Conservation (phyloP, 2,329 filamentous ascomycete species). For the Hypoxylon rubiginosum region DNA sequence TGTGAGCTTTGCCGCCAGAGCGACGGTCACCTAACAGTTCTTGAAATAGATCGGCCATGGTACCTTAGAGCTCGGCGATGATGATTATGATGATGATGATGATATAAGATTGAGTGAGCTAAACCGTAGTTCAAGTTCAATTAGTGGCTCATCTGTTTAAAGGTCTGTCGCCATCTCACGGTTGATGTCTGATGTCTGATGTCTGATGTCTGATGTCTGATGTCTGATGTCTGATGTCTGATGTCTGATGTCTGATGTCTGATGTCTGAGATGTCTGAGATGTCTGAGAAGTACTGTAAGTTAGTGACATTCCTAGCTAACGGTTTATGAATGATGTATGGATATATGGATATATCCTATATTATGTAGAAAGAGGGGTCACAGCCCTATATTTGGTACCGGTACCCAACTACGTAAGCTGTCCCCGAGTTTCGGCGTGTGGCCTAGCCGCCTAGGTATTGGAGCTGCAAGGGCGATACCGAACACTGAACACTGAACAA, state of each 20-base stretch:
- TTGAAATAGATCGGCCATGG: conserved; percentile 79
- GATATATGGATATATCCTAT: neutral
- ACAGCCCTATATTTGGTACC: neutral
- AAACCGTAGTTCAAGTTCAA: neutral
- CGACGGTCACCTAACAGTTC: conserved; percentile 71
- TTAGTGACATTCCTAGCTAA: too few relatives aligned
- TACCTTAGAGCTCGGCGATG: conserved; percentile 12
- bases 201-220: too few relatives aligned
- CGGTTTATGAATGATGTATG: neutral
- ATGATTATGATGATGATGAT: neutral
- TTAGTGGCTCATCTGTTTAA: neutral
- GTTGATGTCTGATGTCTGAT: neutral
- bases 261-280: too few relatives aligned
- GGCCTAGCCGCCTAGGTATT: neutral
- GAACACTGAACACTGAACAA: too few relatives aligned
- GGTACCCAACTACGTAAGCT: neutral
- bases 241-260: too few relatives aligned
- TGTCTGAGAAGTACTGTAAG: too few relatives aligned
- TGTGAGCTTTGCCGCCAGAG: conserved; percentile 56
- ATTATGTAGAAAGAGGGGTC: neutral
- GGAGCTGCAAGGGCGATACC: neutral
- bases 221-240: too few relatives aligned
- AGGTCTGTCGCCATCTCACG: neutral
- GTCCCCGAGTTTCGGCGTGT: neutral
- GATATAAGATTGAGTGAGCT: neutral